phyloP scores from a whole-genome alignment of 163 green algal species.

The Scenedesmus sp. region DNA sequence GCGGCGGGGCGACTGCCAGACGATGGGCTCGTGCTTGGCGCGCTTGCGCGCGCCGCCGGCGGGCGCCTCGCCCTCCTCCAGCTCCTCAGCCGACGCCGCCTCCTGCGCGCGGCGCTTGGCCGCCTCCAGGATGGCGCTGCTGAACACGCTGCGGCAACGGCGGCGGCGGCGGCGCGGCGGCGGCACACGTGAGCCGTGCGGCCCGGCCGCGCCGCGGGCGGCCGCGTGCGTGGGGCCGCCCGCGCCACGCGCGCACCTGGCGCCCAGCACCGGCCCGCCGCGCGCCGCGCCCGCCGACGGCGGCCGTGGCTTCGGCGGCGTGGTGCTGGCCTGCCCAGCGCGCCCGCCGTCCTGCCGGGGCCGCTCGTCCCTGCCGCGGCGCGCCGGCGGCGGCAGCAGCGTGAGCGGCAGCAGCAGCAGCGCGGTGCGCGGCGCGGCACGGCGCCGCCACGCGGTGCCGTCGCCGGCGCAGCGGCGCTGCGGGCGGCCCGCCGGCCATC shows the following conservation, averaged over 20 bases:
- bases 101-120: conserved; percentile 36
- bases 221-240: neutral
- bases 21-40: conserved; percentile 20
- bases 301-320: neutral
- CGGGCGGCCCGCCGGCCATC: no score
- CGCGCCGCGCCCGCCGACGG: neutral
- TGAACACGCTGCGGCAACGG: conserved; percentile 8
- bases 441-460: neutral
- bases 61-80: neutral
- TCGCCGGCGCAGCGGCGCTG: neutral
- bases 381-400: conserved; percentile 4
- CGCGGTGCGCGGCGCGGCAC: neutral
- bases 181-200: no score
- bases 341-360: neutral
- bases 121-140: conserved; percentile 34
- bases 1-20: conserved; percentile 14
- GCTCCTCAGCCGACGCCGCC: neutral
- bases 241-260: conserved; percentile 14
- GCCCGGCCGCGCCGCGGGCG: neutral
- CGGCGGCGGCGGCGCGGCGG: neutral
- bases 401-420: conserved; percentile 4
- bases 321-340: neutral
- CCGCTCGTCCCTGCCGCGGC: neutral
- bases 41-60: neutral
- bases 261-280: conserved; percentile 7